These are phyloP conservation scores for Aspergillus fijiensis DNA, from an alignment of 2,329 filamentous ascomycete genomes.

Conservation along the genomic window DNA sequence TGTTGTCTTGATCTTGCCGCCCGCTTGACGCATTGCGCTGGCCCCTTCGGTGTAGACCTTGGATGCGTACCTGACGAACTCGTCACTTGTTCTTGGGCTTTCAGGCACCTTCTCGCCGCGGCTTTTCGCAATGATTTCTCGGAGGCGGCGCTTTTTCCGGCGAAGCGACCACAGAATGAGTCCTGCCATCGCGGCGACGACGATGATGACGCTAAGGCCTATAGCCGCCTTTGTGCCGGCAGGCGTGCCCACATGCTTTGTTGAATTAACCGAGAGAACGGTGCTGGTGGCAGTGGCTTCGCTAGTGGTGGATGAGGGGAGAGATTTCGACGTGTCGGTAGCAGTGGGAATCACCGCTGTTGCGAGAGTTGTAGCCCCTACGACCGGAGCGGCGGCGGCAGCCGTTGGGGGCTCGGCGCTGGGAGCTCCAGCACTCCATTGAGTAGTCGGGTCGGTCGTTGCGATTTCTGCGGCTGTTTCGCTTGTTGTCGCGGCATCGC, in stretches of 20 bases:
- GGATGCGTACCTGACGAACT: background rate
- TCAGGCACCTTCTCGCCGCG: background rate
- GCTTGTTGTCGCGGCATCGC: background rate
- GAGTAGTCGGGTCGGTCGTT: background rate
- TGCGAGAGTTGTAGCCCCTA: background rate
- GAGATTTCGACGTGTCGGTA: background rate
- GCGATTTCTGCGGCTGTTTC: background rate
- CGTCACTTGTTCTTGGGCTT: background rate
- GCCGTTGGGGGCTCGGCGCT: background rate
- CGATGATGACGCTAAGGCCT: background rate
- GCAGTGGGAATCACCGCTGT: background rate
- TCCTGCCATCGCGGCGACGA: background rate
- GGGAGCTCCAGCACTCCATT: background rate
- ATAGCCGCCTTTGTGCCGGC: background rate
- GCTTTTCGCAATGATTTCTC: background rate
- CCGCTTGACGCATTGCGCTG: background rate
- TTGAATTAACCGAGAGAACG: background rate
- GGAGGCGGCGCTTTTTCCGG: conserved; percentile 1
- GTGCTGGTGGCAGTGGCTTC: background rate
- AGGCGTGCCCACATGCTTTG: background rate
- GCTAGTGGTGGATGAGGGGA: background rate
- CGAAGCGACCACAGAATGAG: conserved; percentile 1
- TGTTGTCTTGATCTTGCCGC: background rate
- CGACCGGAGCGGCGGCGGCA: background rate
- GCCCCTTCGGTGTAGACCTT: background rate